These are phyloP conservation scores for Knoxdaviesia proteae DNA, from an alignment of 2,329 filamentous ascomycete species.

Conservation along the genomic window DNA sequence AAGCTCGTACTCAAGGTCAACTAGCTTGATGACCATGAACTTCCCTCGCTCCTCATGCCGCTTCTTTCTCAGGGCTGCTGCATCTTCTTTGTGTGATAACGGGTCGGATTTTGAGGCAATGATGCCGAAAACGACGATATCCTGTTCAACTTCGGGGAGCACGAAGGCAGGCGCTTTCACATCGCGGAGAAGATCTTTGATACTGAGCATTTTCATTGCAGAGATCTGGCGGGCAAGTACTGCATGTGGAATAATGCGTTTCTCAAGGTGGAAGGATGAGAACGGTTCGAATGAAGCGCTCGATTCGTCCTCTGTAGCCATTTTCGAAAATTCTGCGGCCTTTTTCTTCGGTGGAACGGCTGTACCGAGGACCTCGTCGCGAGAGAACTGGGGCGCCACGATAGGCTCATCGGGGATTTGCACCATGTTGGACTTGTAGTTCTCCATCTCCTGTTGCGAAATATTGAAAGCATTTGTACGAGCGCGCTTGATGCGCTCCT, in stretches of 20 bases:
- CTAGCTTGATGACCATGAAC: slow-evolving; percentile 81
- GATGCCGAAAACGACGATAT: slow-evolving; percentile 76
- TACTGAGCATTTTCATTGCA: slow-evolving; percentile 53
- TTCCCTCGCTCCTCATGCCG: slow-evolving; percentile 42
- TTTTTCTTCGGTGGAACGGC: slow-evolving; percentile 22
- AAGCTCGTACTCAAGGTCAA: slow-evolving; percentile 75
- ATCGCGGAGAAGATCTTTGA: slow-evolving; percentile 61
- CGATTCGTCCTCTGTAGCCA: slow-evolving; percentile 15
- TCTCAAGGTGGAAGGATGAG: slow-evolving; percentile 66
- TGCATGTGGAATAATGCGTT: slow-evolving; percentile 62
- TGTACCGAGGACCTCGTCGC: slow-evolving; percentile 36
- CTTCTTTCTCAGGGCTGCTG: slow-evolving; percentile 13
- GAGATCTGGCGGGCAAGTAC: slow-evolving; percentile 59
- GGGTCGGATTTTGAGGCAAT: slow-evolving; percentile 78
- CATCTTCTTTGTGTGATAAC: slow-evolving; percentile 26
- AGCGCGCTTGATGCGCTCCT: slow-evolving; percentile 28
- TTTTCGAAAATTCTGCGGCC: slow-evolving; percentile 7
- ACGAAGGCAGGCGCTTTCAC: slow-evolving; percentile 71
- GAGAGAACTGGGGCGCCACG: slow-evolving; percentile 32
- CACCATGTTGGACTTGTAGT: slow-evolving; percentile 34
- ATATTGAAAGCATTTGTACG: slow-evolving; percentile 37
- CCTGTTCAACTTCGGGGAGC: slow-evolving; percentile 62
- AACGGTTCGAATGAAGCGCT: slow-evolving; percentile 62
- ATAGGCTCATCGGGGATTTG: slow-evolving; percentile 28
- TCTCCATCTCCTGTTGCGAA: slow-evolving; percentile 34